Evolutionary conservation across 148 eudicot genomes (phyloP).

Genomic region (Rhododendron molle): DNA sequence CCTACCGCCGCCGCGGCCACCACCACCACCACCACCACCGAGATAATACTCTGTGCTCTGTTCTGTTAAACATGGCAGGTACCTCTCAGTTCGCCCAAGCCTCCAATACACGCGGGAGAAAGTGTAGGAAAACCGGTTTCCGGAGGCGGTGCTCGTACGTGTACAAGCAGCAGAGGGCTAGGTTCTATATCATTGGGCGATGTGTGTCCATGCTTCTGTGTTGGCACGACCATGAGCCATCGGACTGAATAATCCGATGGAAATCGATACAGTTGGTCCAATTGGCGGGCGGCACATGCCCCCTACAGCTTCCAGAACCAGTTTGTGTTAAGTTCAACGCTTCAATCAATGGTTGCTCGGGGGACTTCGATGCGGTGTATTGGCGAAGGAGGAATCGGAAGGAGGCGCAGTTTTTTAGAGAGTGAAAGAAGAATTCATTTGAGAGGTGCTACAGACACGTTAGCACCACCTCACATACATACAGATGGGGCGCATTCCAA

Average conservation of each 20-base stretch:
- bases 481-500: too few species aligned
- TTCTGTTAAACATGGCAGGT: neutral
- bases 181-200: constrained; percentile 56
- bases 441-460: too few species aligned
- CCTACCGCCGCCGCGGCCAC: neutral
- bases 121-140: constrained; percentile 27
- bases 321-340: neutral
- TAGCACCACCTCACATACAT: too few species aligned
- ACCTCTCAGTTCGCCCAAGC: neutral
- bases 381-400: neutral
- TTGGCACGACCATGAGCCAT: constrained; percentile 44
- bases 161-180: constrained; percentile 54
- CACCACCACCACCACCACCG: neutral
- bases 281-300: neutral
- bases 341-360: neutral
- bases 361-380: neutral
- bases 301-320: neutral
- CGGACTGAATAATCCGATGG: constrained; percentile 3
- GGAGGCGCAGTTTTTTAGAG: neutral
- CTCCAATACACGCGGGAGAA: neutral
- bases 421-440: neutral
- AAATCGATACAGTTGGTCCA: neutral
- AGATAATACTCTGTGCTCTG: neutral
- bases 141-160: constrained; percentile 34
- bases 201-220: constrained; percentile 71